Evolutionary conservation across 768 basidiomycete species (phyloP).

Genomic region (Xerocomellus chrysenteron): DNA sequence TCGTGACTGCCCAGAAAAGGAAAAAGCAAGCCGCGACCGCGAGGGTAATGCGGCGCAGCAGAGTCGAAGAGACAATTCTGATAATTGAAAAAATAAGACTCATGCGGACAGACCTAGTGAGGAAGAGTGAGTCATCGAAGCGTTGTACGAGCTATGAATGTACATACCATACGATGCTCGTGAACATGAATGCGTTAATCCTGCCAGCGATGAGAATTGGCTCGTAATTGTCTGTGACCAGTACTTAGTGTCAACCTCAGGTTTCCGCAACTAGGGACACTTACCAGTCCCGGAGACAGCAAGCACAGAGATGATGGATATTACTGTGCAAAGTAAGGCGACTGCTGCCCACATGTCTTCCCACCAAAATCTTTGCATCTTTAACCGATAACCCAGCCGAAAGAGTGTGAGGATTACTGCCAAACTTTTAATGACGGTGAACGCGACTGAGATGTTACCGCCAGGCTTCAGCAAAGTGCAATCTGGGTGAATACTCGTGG

Average conservation of each 20-base stretch:
- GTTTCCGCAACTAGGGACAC: not conserved
- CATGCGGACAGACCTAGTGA: slow-evolving; percentile 19
- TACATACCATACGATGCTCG: slow-evolving; percentile 11
- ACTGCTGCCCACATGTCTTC: slow-evolving; percentile 23
- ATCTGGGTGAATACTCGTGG: no score
- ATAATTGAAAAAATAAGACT: slow-evolving; percentile 15
- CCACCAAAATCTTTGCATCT: slow-evolving; percentile 23
- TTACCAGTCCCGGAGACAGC: not conserved
- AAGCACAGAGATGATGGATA: not conserved
- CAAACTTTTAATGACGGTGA: slow-evolving; percentile 4
- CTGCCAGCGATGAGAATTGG: not conserved
- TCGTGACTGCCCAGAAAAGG: slow-evolving; percentile 1
- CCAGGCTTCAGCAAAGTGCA: not conserved
- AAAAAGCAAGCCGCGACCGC: not conserved
- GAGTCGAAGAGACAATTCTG: not conserved
- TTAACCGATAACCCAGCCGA: slow-evolving; percentile 13
- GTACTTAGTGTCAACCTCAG: no score
- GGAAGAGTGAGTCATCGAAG: not conserved
- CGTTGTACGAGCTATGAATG: no score
- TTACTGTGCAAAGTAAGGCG: not conserved
- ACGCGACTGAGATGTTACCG: not conserved
- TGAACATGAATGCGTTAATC: slow-evolving; percentile 12
- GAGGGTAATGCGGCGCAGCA: not conserved
- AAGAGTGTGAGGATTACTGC: slow-evolving; percentile 12
- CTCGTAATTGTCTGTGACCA: not conserved